Conservation (phyloP, 176 grass and related monocot genomes). For the Secale cereale region DNA sequence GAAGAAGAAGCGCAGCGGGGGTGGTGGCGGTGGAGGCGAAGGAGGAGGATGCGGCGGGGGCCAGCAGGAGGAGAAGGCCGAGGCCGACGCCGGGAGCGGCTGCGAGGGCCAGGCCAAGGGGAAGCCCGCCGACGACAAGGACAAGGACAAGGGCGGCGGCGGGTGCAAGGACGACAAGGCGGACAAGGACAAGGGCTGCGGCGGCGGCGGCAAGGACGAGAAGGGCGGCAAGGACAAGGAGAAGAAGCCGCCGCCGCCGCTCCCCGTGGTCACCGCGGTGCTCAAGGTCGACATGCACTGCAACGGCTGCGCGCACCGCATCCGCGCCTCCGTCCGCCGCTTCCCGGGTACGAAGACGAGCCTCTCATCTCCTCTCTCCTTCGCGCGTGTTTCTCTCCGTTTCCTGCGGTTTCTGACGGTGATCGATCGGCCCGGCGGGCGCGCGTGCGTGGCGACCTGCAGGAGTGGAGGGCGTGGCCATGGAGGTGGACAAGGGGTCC, state of each 20-base stretch:
- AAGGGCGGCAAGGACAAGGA: constrained; percentile 8
- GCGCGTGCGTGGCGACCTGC: not conserved
- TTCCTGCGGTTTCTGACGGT: not conserved
- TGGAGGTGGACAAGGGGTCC: constrained; percentile 52
- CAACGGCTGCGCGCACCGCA: constrained; percentile 63
- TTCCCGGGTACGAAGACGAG: constrained; percentile 24
- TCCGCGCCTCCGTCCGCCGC: constrained; percentile 50
- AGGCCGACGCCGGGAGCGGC: not conserved
- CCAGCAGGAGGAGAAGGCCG: not conserved
- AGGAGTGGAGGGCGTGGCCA: constrained; percentile 79
- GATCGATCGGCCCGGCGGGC: not conserved
- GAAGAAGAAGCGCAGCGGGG: constrained; percentile 52
- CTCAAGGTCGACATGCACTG: constrained; percentile 90
- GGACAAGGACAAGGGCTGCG: not conserved
- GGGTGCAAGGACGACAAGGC: not conserved
- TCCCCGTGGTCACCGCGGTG: constrained; percentile 43
- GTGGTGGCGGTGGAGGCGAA: not conserved
- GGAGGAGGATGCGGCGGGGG: not conserved
- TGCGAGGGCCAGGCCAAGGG: not conserved
- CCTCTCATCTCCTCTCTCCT: not conserved
- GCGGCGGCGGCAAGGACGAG: not conserved
- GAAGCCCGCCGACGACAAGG: not conserved
- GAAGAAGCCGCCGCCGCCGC: constrained; percentile 4
- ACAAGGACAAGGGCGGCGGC: not conserved
- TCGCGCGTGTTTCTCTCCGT: not conserved